Base-by-base conservation (phyloP, 106 monocot species). In the Apostasia ramifera region DNA sequence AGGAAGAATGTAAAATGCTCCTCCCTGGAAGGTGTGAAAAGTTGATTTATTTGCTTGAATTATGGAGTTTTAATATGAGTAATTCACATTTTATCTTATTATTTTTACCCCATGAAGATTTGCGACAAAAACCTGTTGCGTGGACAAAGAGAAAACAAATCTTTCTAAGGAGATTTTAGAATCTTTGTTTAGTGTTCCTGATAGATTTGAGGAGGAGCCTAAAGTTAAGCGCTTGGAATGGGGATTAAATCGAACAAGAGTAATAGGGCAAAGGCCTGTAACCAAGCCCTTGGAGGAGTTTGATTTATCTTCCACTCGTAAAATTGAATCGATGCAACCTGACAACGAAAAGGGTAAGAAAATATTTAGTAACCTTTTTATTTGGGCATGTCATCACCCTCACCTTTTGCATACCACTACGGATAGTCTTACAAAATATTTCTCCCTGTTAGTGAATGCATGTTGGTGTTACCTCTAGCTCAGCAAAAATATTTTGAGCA, bases 241-340 rank as follows among this genome's bases (percentile, higher is more conserved):
- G 72, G 92, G 92, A 40, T 61, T 81, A 64, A 93, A 88, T 76
- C 76, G 92, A 77, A 81, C 55, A 6, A 90, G 76, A 79, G 63
- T 67, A 7, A 40, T 63, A 70, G 73, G 82, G 38, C 72, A 76
- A 71, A 76, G 52, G 40, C 55, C 67, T 8, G 78, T 90, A 41
- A 74, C 70, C 40, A 66, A 70, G 60, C 87, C 94, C 42, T 51
- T 79, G n/a, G 80, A 83, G 51, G 81, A 81, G 44, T 13, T 77
- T 77, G 53, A 44, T 50, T 66, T 13, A 41, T 51, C 48, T 66
- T 37, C 42, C 40, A 26, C 8, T 8, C 48, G 26, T 47, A 3
- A 49, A 15, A 48, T 14, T 65, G 65, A 48, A 37, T 65, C 48
- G 49, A 38, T 26, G 15, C 26, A 48, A 65, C 6, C 8, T 47